These are phyloP conservation scores for Aspergillus sp. DNA, from an alignment of 2,329 filamentous ascomycete genomes.

Conservation along the genomic window DNA sequence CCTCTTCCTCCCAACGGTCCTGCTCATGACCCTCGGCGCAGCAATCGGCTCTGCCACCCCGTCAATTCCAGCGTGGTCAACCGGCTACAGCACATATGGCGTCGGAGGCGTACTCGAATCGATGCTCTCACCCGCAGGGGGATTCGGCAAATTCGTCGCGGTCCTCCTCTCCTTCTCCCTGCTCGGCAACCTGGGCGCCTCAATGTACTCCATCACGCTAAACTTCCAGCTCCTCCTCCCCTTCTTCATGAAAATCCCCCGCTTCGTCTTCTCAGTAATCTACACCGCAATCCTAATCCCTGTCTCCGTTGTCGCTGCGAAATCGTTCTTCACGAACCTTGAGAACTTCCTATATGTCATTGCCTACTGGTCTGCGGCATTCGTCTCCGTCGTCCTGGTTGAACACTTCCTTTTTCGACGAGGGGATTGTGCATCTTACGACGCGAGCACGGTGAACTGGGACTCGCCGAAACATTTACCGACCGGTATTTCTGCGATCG, in stretches of 20 bases:
- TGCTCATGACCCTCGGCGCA: conserved; percentile 10
- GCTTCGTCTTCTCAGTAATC: conserved; percentile 4
- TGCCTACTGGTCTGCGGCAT: conserved; percentile 10
- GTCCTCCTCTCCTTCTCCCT: conserved; percentile 7
- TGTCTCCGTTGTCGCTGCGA: background rate
- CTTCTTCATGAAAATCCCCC: conserved; percentile 2
- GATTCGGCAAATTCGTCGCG: conserved; percentile 12
- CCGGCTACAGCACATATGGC: conserved; percentile 2
- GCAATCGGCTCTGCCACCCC: background rate
- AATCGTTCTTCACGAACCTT: conserved; percentile 5
- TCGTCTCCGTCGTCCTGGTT: background rate
- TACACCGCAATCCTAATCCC: conserved; percentile 8
- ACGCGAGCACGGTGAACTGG: background rate
- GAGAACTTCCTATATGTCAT: conserved; percentile 13
- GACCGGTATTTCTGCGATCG: background rate
- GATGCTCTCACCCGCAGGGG: conserved; percentile 8
- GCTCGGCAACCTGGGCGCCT: conserved; percentile 8
- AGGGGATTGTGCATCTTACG: background rate
- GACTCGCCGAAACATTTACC: background rate
- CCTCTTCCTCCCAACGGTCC: conserved; percentile 10
- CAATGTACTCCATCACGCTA: conserved; percentile 8
- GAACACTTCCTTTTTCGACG: conserved; percentile 7
- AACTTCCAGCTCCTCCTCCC: conserved; percentile 13
- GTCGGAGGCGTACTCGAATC: conserved; percentile 10
- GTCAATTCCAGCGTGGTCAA: background rate